phyloP scores from a whole-genome alignment of 371 early-diverging fungal genomes.

The Thermomucor indicae-seudaticae region DNA sequence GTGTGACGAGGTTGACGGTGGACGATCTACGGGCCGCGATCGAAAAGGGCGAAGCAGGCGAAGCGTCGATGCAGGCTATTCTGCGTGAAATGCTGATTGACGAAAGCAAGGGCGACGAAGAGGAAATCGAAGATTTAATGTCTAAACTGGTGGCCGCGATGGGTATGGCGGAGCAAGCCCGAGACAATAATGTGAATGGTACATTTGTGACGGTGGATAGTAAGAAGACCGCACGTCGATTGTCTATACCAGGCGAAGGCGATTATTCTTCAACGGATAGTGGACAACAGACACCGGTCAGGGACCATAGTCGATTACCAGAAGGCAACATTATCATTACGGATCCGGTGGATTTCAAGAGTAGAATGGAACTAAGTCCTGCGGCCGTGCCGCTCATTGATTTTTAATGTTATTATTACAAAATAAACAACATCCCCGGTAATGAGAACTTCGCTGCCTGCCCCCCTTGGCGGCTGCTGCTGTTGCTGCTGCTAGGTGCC shows the following conservation, averaged over 20 bases:
- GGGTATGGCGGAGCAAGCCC: slow-evolving; percentile 23
- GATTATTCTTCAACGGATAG: slow-evolving; percentile 10
- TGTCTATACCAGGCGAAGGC: slow-evolving; percentile 20
- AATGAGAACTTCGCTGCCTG: no score
- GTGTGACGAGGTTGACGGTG: slow-evolving; percentile 22
- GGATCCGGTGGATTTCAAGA: slow-evolving; percentile 53
- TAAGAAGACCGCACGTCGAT: slow-evolving; percentile 41
- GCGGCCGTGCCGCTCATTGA: slow-evolving; percentile 42
- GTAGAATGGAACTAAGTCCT: slow-evolving; percentile 46
- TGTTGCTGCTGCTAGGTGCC: no score
- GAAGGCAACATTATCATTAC: slow-evolving; percentile 38
- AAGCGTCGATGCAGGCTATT: slow-evolving; percentile 32
- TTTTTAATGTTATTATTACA: no score
- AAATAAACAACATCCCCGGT: no score
- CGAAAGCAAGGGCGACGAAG: slow-evolving; percentile 43
- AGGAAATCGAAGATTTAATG: slow-evolving; percentile 35
- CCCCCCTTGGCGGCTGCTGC: no score
- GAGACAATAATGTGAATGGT: slow-evolving; percentile 18
- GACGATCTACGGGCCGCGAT: slow-evolving; percentile 44
- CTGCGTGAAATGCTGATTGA: slow-evolving; percentile 38
- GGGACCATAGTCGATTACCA: slow-evolving; percentile 24
- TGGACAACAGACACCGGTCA: slow-evolving; percentile 12
- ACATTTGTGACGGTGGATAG: slow-evolving; percentile 41
- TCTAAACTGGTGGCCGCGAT: slow-evolving; percentile 37
- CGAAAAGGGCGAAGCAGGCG: slow-evolving; percentile 41